Base-by-base conservation (phyloP, 2,329 filamentous ascomycete genomes). In the Fusarium sp. region DNA sequence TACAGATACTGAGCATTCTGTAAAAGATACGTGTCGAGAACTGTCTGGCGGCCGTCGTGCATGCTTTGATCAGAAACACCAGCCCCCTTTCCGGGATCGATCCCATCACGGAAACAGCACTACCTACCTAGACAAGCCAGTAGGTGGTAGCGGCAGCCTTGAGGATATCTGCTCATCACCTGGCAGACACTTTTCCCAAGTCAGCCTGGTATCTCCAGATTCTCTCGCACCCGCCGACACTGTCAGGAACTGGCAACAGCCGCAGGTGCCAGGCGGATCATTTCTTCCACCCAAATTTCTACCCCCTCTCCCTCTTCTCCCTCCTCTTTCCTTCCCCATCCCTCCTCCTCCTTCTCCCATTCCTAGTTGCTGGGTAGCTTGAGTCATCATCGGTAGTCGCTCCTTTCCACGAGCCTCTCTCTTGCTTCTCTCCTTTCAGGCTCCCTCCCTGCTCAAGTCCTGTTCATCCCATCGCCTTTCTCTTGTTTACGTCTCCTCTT, bases 171-270 rank as follows among this genome's bases (percentile, higher is more conserved):
- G 32, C 15, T 49, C 3, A 6, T 17, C 48, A 21, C 14, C 14
- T 14, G 25, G 4, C 9, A n/a, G 39, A 25, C 23, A 17, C 25
- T 42, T 42, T 27, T 9, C 4, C 14, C 23, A 14, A 38, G 13
- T 25, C 19, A 21, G 29, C 31, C 35, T 10, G 14, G 19, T 37
- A 32, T 15, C n/a, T 21, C 8, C 6, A 19, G 19, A 9, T 45
- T 1, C 11, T 23, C 10, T 41, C 15, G n/a, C 31, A 21, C 31
- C 9, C 35, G 23, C 13, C 42, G n/a, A 38, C 43, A 1, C 55
- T 56, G 38, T 19, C n/a, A 25, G 42, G 47, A 32, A 38, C 48
- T 53, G 54, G 27, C 48, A 37, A 14, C 19, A 23, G 29, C 13
- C 10, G 23, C 23, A 8, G 8, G 23, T 25, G 6, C 11, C 27